A percentile compares a stretch with the other conserved stretches of the same genome.
Evolutionary conservation across 192 early-diverging fungal species (phyloP).

Genomic region (Ambispora gerdemannii): DNA sequence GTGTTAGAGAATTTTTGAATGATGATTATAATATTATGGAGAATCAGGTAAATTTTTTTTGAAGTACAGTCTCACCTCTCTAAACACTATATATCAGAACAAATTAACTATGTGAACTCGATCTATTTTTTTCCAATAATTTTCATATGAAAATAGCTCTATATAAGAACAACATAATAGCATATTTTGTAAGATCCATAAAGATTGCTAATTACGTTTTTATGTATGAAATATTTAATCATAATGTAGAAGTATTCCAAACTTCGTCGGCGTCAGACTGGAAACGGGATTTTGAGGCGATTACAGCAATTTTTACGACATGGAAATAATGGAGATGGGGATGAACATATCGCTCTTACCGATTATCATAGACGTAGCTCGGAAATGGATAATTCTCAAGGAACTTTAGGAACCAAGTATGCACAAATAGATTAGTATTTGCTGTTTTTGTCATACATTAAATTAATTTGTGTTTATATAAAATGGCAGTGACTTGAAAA

Average conservation of each 20-base stretch:
- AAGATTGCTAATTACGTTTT: no score
- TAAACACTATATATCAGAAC: no score
- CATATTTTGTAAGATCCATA: no score
- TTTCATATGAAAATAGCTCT: background rate
- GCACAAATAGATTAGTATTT: background rate
- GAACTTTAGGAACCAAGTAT: background rate
- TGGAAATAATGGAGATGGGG: background rate
- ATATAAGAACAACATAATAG: no score
- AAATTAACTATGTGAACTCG: no score
- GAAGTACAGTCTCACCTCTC: no score
- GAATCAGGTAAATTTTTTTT: background rate
- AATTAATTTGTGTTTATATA: no score
- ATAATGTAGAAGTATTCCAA: no score
- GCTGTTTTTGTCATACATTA: no score
- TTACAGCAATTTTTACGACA: background rate
- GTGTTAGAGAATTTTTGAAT: slow-evolving; percentile 44
- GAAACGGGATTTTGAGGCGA: background rate
- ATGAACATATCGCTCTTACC: slow-evolving; percentile 1
- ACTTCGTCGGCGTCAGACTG: background rate
- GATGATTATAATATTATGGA: slow-evolving; percentile 36
- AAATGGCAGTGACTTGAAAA: no score
- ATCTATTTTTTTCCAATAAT: background rate
- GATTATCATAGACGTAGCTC: slow-evolving; percentile 5
- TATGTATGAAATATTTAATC: no score
- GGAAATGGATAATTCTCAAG: background rate